A percentile compares a stretch with the other conserved stretches of the same genome.
Evolutionary conservation across 176 grass and related monocot species (phyloP).

Genomic region (Poa annua): DNA sequence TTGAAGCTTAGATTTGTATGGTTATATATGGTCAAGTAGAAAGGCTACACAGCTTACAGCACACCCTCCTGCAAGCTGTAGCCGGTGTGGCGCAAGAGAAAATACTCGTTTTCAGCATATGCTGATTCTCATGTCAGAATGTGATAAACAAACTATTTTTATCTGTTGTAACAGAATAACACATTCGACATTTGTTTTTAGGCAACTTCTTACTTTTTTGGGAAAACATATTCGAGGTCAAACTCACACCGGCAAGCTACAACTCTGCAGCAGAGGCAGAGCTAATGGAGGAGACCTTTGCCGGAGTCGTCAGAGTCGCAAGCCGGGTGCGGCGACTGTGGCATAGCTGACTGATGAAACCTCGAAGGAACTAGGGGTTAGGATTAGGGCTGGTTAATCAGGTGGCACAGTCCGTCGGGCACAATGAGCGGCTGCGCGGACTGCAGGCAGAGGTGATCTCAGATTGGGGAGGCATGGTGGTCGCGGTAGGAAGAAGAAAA

Average conservation of each 20-base stretch:
- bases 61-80: neutral
- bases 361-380: too few species aligned
- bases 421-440: neutral
- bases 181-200: neutral
- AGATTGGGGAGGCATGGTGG: neutral
- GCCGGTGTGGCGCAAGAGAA: neutral
- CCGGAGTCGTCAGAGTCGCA: too few species aligned
- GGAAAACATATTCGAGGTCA: neutral
- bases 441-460: neutral
- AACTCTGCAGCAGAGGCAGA: neutral
- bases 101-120: neutral
- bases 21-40: neutral
- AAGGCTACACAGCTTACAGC: neutral
- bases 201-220: neutral
- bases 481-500: neutral
- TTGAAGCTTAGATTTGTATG: slow-evolving; percentile 11
- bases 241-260: neutral
- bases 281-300: neutral
- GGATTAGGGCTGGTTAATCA: neutral
- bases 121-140: neutral
- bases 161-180: neutral
- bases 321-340: too few species aligned
- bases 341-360: too few species aligned
- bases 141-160: neutral
- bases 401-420: neutral